These are phyloP conservation scores for Apiospora aurea DNA, from an alignment of 2,329 filamentous ascomycete species.

Conservation along the genomic window DNA sequence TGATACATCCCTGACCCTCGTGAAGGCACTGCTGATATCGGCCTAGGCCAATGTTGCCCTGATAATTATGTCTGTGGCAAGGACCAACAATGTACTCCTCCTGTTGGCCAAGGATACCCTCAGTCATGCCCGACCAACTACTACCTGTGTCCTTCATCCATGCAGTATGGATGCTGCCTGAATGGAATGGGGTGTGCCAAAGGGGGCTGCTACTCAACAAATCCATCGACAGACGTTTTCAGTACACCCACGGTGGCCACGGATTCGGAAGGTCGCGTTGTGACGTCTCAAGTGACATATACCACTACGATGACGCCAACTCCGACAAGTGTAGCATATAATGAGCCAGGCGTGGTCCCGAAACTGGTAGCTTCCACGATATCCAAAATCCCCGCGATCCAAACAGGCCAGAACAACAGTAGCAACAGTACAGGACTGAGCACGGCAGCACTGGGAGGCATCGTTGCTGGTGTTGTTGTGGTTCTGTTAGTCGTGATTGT, in stretches of 20 bases:
- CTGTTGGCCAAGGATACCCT: conserved; percentile 49
- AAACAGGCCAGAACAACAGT: conserved; percentile 34
- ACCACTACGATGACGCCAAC: conserved; percentile 44
- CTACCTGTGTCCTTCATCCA: conserved; percentile 56
- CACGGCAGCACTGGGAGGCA: conserved; percentile 56
- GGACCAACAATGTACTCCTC: conserved; percentile 48
- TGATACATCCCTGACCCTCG: neutral
- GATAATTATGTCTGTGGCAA: conserved; percentile 52
- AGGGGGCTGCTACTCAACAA: conserved; percentile 56
- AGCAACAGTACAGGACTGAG: conserved; percentile 46
- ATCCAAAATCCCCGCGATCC: conserved; percentile 47
- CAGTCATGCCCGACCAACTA: conserved; percentile 53
- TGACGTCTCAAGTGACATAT: conserved; percentile 51
- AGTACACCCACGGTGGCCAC: conserved; percentile 55
- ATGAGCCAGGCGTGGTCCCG: conserved; percentile 40
- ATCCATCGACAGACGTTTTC: conserved; percentile 52
- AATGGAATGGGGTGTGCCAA: conserved; percentile 57
- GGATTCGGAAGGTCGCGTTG: conserved; percentile 45
- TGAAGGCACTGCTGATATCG: conserved; percentile 1
- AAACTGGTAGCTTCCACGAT: conserved; percentile 55
- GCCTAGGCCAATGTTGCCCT: conserved; percentile 53
- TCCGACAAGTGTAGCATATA: conserved; percentile 36
- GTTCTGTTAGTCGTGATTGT: conserved; percentile 56
- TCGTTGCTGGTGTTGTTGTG: conserved; percentile 58
- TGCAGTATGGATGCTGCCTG: conserved; percentile 61